Evolutionary conservation across 2,329 filamentous ascomycete species (phyloP).

Genomic region (Pseudomassariella vexata): DNA sequence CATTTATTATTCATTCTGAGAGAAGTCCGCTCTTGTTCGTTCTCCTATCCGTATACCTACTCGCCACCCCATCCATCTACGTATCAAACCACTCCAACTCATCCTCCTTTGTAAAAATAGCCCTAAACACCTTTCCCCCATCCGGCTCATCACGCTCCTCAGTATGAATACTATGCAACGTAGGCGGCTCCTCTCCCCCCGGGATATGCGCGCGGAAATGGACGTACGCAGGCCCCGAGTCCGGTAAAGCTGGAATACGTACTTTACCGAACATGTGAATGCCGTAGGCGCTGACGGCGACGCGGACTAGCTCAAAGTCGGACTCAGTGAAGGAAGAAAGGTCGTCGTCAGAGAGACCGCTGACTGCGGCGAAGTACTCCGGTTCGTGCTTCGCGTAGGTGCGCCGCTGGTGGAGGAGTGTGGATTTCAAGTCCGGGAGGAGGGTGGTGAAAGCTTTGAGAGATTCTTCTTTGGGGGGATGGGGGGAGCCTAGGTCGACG

Average conservation of each 20-base stretch:
- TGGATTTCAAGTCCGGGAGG: constrained; percentile 44
- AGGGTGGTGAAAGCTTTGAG: constrained; percentile 43
- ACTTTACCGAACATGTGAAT: constrained; percentile 44
- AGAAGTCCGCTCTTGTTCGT: too few relatives aligned
- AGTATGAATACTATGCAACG: constrained; percentile 41
- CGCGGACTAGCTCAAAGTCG: constrained; percentile 38
- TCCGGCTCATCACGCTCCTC: constrained; percentile 36
- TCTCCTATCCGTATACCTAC: too few relatives aligned
- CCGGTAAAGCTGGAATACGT: constrained; percentile 34
- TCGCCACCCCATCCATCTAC: too few relatives aligned
- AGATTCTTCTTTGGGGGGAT: constrained; percentile 44
- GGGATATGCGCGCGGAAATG: constrained; percentile 43
- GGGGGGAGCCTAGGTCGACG: constrained; percentile 40
- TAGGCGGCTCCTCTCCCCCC: constrained; percentile 25
- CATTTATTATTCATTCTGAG: too few relatives aligned
- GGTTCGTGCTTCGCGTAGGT: constrained; percentile 42
- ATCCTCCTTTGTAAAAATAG: constrained; percentile 41
- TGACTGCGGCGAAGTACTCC: constrained; percentile 47
- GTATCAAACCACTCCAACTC: constrained; percentile 50
- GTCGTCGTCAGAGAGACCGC: constrained; percentile 30
- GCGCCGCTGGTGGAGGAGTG: constrained; percentile 34
- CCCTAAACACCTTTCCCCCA: constrained; percentile 37
- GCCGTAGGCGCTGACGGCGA: constrained; percentile 41
- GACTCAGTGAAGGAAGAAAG: constrained; percentile 29
- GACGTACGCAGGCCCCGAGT: constrained; percentile 32